These are phyloP conservation scores for Citrus hindsii DNA, from an alignment of 345 rosid species.

Conservation along the genomic window DNA sequence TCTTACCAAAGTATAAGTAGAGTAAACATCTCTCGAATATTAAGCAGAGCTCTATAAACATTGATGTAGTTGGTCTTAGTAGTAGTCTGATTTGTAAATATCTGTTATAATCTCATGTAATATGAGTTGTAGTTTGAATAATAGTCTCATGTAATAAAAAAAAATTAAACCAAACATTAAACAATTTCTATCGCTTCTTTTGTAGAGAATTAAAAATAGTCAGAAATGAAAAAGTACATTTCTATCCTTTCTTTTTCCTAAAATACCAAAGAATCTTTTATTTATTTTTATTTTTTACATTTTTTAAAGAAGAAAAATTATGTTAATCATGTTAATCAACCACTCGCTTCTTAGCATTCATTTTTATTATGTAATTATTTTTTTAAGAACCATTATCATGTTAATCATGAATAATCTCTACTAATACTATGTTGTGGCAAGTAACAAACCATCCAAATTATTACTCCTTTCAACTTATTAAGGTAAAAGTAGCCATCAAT, in stretches of 20 bases:
- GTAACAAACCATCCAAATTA: background rate
- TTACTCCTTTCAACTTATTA: background rate
- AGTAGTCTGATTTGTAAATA: too few relatives aligned
- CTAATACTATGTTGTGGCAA: background rate
- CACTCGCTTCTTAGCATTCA: too few relatives aligned
- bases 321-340: background rate
- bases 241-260: background rate
- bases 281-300: background rate
- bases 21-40: too few relatives aligned
- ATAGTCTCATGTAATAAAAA: too few relatives aligned
- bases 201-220: background rate
- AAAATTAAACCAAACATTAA: background rate
- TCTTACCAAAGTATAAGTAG: too few relatives aligned
- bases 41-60: rapidly evolving
- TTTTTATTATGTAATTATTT: too few relatives aligned
- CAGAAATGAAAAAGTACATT: background rate
- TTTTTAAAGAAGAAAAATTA: too few relatives aligned
- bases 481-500: background rate
- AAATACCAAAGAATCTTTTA: background rate
- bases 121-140: too few relatives aligned
- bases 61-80: too few relatives aligned
- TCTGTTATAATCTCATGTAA: too few relatives aligned
- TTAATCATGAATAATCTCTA: background rate
- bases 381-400: too few relatives aligned
- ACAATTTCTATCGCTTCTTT: background rate